These are phyloP conservation scores for Diaporthe aspalathi DNA, from an alignment of 2,329 filamentous ascomycete species.

Conservation along the genomic window DNA sequence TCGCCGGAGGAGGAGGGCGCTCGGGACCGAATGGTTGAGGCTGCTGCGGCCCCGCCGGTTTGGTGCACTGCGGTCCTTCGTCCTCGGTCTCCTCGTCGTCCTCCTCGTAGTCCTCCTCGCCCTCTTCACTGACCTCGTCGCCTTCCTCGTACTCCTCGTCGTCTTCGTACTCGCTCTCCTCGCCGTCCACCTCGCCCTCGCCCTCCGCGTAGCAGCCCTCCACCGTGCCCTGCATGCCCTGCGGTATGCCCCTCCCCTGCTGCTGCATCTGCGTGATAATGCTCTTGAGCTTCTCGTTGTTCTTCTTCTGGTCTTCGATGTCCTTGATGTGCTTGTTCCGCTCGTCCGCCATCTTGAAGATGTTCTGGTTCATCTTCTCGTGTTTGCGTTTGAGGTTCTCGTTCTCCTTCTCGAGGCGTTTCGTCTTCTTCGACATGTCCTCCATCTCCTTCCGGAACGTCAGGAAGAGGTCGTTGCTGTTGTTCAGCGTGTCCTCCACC, in stretches of 20 bases:
- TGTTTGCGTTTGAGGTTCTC: slow-evolving; percentile 91
- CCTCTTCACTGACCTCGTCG: slow-evolving; percentile 72
- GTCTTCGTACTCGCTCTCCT: slow-evolving; percentile 73
- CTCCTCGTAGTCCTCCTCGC: slow-evolving; percentile 64
- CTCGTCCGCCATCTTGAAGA: slow-evolving; percentile 97
- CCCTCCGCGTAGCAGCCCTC: slow-evolving; percentile 69
- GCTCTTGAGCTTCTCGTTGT: slow-evolving; percentile 91
- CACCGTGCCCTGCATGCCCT: slow-evolving; percentile 70
- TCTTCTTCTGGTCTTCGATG: slow-evolving; percentile 82
- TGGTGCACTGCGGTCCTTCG: slow-evolving; percentile 47
- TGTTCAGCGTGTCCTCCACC: slow-evolving; percentile 98
- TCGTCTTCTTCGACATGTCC: slow-evolving; percentile 99
- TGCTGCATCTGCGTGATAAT: slow-evolving; percentile 97
- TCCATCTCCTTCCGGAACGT: slow-evolving; percentile 99
- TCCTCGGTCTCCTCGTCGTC: slow-evolving; percentile 51
- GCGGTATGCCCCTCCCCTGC: slow-evolving; percentile 82
- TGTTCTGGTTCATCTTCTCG: slow-evolving; percentile 92
- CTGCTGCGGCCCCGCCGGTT: slow-evolving; percentile 47
- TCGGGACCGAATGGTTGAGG: slow-evolving; percentile 61
- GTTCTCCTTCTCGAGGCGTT: slow-evolving; percentile 96
- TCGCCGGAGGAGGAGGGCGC: slow-evolving; percentile 55
- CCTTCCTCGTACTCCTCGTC: slow-evolving; percentile 72
- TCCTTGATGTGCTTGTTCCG: slow-evolving; percentile 80
- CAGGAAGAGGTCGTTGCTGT: slow-evolving; percentile 96
- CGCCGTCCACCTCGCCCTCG: slow-evolving; percentile 61